Percentiles rank a stretch among this genome's conserved stretches.
These are phyloP conservation scores for Cardiospermum halicacabum DNA, from an alignment of 345 rosid species.

Conservation along the genomic window DNA sequence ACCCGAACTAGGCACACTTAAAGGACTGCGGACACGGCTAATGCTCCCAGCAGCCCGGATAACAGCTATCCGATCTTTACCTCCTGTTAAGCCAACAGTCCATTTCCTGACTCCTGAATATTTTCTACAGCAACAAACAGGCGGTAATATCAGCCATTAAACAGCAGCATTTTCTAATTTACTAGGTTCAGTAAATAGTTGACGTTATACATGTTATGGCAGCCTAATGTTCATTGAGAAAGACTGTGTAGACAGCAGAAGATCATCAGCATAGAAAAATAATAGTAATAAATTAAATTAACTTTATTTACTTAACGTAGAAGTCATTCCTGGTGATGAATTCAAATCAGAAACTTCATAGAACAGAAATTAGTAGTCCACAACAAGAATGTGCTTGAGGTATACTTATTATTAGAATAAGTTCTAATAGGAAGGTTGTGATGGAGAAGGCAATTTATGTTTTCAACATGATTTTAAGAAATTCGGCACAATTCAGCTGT, in stretches of 20 bases:
- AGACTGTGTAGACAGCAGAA: neutral
- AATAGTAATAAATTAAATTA: no score
- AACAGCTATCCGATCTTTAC: constrained; percentile 74
- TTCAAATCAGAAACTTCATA: neutral
- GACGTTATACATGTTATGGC: neutral
- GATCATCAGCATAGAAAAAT: neutral
- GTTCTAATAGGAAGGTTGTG: neutral
- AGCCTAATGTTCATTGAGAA: neutral
- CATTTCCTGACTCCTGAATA: constrained; percentile 75
- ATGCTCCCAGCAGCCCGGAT: constrained; percentile 92
- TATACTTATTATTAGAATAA: neutral
- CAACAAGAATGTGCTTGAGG: neutral
- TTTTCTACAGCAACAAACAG: constrained; percentile 44
- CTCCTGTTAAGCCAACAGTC: constrained; percentile 90
- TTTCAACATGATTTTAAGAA: constrained; percentile 1
- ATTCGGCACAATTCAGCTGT: neutral
- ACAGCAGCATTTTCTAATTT: neutral
- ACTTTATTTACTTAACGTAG: neutral
- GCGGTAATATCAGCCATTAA: neutral
- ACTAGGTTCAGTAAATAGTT: neutral
- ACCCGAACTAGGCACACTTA: constrained; percentile 58
- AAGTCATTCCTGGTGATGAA: neutral
- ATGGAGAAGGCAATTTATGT: neutral
- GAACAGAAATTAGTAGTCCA: neutral
- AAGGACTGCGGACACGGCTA: constrained; percentile 72